These are phyloP conservation scores for Carallia brachiata DNA, from an alignment of 345 rosid species.

Conservation along the genomic window DNA sequence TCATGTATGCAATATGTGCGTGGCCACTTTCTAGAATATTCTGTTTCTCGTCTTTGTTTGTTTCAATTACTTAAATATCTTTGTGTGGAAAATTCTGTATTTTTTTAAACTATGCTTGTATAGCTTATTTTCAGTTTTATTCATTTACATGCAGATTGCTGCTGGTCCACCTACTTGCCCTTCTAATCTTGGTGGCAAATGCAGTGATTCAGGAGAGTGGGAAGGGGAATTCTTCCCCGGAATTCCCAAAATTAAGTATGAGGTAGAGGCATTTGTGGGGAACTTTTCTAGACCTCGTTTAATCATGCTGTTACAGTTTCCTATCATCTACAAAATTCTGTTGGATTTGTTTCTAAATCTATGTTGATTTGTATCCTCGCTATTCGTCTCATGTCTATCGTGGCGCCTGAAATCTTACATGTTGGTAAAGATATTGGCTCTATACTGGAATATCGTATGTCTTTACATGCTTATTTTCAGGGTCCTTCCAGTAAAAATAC, in stretches of 20 bases:
- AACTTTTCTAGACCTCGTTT: neutral
- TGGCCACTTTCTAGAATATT: too few species aligned
- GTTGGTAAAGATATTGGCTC: neutral
- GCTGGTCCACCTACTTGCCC: slow-evolving; percentile 63
- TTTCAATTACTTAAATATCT: too few species aligned
- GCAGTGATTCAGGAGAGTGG: slow-evolving; percentile 69
- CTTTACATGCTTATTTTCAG: slow-evolving; percentile 31
- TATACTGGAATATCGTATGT: neutral
- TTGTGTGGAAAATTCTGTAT: too few species aligned
- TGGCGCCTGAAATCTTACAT: neutral
- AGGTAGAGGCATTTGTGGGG: slow-evolving; percentile 41
- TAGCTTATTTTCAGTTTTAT: neutral
- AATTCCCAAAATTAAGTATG: slow-evolving; percentile 71
- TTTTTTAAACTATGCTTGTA: neutral
- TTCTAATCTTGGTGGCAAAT: slow-evolving; percentile 55
- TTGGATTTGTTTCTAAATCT: neutral
- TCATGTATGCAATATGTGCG: neutral
- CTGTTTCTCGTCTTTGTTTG: too few species aligned
- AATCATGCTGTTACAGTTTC: neutral
- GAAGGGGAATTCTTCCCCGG: slow-evolving; percentile 88
- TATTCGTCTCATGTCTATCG: neutral
- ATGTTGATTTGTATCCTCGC: neutral
- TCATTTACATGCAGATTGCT: slow-evolving; percentile 45
- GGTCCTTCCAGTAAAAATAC: slow-evolving; percentile 76
- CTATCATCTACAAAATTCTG: neutral